Conservation (phyloP, 495 filamentous ascomycete genomes). For the Astrothelium macrocarpum region DNA sequence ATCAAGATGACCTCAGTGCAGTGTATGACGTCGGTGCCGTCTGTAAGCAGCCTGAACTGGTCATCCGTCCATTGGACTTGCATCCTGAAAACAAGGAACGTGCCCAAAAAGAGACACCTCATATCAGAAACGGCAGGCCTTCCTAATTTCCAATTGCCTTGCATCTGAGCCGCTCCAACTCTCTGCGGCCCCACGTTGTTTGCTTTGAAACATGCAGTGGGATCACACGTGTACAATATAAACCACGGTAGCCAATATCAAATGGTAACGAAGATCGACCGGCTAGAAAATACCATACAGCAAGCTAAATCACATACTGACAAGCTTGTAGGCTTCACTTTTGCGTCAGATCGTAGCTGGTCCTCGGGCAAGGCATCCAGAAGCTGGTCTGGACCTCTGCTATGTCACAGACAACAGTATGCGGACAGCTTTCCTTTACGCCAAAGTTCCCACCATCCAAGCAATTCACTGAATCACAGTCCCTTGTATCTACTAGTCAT, state of each 20-base stretch:
- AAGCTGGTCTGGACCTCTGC: slow-evolving; percentile 86
- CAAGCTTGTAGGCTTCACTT: slow-evolving; percentile 41
- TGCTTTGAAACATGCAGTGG: not conserved
- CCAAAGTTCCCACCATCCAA: slow-evolving; percentile 4
- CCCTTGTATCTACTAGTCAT: slow-evolving; percentile 39
- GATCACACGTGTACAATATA: not conserved
- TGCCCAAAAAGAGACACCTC: not conserved
- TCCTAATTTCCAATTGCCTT: not conserved
- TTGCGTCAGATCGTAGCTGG: slow-evolving; percentile 69
- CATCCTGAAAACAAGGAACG: not conserved
- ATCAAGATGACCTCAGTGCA: not conserved
- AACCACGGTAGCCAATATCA: not conserved
- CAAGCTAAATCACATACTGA: no score
- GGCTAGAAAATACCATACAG: no score
- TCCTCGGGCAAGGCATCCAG: slow-evolving; percentile 69
- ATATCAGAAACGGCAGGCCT: not conserved
- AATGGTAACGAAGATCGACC: not conserved
- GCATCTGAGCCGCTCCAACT: not conserved
- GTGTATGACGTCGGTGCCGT: not conserved
- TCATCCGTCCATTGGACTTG: not conserved
- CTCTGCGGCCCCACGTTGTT: not conserved
- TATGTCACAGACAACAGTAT: slow-evolving; percentile 77
- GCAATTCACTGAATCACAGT: not conserved
- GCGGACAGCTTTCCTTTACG: not conserved
- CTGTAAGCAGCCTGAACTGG: not conserved